Evolutionary conservation across 495 filamentous ascomycete species (phyloP), one percentile per base, ranked within the genome.

Genomic region (Massariosphaeria phaeospora): DNA sequence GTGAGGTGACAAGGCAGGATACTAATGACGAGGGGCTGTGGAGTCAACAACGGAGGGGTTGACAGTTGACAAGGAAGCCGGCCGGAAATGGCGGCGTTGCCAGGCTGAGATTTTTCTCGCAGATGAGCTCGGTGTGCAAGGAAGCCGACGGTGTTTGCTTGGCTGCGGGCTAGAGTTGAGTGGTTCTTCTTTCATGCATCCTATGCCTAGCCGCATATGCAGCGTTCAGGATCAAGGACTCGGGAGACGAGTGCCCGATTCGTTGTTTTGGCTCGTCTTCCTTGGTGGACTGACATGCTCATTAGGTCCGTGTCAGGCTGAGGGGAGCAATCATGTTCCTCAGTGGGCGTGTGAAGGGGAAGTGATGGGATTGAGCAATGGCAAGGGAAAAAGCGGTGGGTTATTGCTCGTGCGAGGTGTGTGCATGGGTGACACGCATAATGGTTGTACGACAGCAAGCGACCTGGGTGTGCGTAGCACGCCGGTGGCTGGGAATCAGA

Each of bases 201-300:
- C 31, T 43, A n/a, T n/a, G n/a, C n/a, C 48, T 59, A 59, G 56
- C 48, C 40, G 56, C 56, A 59, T 59, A 59, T 59, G 56, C 56
- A 58, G n/a, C 21, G 21, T 8, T n/a, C n/a, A n/a, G n/a, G n/a
- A n/a, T n/a, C n/a, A 23, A 48, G 48, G 55, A 40, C 51, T 58
- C 55, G 52, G 48, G 47, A 40, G 35, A 44, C 44, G 18, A 20
- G 52, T 33, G 25, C 26, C 10, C 40, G 29, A 48, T 48, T 56
- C 45, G 45, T 3, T 27, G 43, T 21, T 47, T 41, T 12, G 15
- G 23, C 24, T 18, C 11, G 42, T 17, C 12, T 21, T 39, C 33
- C 41, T 41, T 42, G 43, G 46, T 24, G 36, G 24, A 33, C 27
- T 31, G 25, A 20, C 15, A 29, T 13, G 6, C 29, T 47, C 23